phyloP scores from a whole-genome alignment of 495 filamentous ascomycete genomes.

The Parathielavia hyrcaniae region DNA sequence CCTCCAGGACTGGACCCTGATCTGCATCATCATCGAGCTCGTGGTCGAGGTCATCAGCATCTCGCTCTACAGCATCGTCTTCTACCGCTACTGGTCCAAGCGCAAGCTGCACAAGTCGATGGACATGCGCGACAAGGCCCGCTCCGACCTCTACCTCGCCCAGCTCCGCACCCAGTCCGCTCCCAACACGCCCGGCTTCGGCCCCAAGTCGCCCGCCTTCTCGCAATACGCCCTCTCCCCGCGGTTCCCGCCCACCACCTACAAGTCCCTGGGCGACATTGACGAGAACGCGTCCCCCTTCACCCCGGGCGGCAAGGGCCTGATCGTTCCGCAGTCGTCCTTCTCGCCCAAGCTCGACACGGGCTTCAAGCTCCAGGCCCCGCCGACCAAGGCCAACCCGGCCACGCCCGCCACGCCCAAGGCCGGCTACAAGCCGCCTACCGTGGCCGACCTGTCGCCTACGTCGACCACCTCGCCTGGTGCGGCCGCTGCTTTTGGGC shows the following conservation, averaged over 20 bases:
- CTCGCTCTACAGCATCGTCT: conserved; percentile 83
- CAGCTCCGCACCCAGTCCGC: conserved; percentile 88
- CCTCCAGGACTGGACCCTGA: conserved; percentile 90
- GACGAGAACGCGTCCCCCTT: conserved; percentile 43
- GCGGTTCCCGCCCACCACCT: conserved; percentile 48
- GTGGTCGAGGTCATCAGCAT: conserved; percentile 89
- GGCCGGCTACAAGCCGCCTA: conserved; percentile 46
- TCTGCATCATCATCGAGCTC: conserved; percentile 96
- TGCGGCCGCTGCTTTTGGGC: conserved; percentile 17
- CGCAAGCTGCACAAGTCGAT: conserved; percentile 90
- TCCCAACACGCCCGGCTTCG: conserved; percentile 88
- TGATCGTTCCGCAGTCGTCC: conserved; percentile 41
- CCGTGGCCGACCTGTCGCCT: conserved; percentile 16
- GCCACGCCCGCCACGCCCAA: conserved; percentile 69
- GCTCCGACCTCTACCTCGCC: conserved; percentile 90
- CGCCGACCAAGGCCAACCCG: conserved; percentile 67
- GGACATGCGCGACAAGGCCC: conserved; percentile 88
- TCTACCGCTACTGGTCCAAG: conserved; percentile 96
- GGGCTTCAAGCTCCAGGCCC: conserved; percentile 77
- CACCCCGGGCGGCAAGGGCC: conserved; percentile 38
- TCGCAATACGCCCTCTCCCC: conserved; percentile 48
- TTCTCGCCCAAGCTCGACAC: conserved; percentile 34
- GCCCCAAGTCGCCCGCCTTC: conserved; percentile 54
- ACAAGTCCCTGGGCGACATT: conserved; percentile 44
- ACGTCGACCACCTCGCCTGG: conserved; percentile 15